Evolutionary conservation across 2,329 filamentous ascomycete genomes (phyloP).

Genomic region (Fusarium sterilihyphosum): DNA sequence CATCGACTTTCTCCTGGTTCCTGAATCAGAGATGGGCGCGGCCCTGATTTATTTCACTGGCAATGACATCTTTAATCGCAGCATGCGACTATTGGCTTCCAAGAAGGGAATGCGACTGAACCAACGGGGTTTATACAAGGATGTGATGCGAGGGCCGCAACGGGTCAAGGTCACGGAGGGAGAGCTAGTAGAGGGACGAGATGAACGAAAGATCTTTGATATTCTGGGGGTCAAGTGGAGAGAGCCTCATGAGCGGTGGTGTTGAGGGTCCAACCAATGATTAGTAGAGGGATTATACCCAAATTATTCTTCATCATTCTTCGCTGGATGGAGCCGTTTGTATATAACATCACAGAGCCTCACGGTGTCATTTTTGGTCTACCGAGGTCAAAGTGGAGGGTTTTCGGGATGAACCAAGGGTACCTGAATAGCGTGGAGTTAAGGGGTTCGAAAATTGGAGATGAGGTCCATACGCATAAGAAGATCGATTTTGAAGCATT

Average conservation of each 20-base stretch:
- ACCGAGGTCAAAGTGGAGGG: constrained; percentile 35
- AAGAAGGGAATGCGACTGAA: constrained; percentile 88
- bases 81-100: constrained; percentile 80
- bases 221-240: constrained; percentile 86
- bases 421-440: constrained; percentile 24
- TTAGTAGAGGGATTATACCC: background rate
- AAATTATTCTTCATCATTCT: background rate
- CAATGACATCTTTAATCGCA: constrained; percentile 93
- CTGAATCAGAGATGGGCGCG: constrained; percentile 80
- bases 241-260: constrained; percentile 79
- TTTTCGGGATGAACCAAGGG: constrained; percentile 14
- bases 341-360: constrained; percentile 12
- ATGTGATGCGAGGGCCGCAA: constrained; percentile 69
- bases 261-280: constrained; percentile 54
- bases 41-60: constrained; percentile 96
- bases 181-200: constrained; percentile 74
- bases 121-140: constrained; percentile 79
- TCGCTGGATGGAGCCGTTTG: background rate
- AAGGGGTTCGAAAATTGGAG: constrained; percentile 6
- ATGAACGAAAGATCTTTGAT: constrained; percentile 85
- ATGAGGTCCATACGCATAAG: background rate
- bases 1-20: constrained; percentile 87
- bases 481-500: background rate
- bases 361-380: constrained; percentile 16
- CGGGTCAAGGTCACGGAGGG: constrained; percentile 73